Percentiles rank a stretch among this genome's conserved stretches.
These are phyloP conservation scores for Hyaloperonospora brassicae DNA, from an alignment of 352 stramenopile species.

Conservation along the genomic window DNA sequence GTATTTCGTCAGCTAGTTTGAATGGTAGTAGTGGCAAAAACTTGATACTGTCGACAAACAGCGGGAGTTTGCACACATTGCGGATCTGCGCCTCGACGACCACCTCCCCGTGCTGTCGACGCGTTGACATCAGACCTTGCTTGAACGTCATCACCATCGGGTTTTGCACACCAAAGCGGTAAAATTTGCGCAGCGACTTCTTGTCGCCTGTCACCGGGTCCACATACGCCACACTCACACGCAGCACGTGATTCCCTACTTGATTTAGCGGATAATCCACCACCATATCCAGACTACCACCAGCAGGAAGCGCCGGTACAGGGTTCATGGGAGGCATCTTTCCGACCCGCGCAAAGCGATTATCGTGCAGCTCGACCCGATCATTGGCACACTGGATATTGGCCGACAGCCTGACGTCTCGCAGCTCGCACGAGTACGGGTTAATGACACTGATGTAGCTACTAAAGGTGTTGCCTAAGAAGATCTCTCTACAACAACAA, in stretches of 20 bases:
- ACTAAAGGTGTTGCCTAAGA: constrained; percentile 88
- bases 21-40: constrained; percentile 65
- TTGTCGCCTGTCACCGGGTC: constrained; percentile 67
- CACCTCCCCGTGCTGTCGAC: constrained; percentile 35
- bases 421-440: constrained; percentile 70
- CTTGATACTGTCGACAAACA: constrained; percentile 77
- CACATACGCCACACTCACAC: constrained; percentile 69
- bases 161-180: constrained; percentile 87
- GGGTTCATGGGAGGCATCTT: constrained; percentile 73
- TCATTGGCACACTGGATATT: constrained; percentile 85
- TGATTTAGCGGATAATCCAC: constrained; percentile 87
- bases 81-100: constrained; percentile 76
- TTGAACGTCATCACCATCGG: constrained; percentile 84
- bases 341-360: constrained; percentile 57
- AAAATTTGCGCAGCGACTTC: constrained; percentile 88
- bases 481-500: constrained; percentile 67
- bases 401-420: constrained; percentile 65
- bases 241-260: constrained; percentile 81
- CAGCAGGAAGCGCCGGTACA: constrained; percentile 47
- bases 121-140: constrained; percentile 25
- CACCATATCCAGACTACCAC: constrained; percentile 86
- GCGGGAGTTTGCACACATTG: constrained; percentile 72
- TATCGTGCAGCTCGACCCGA: constrained; percentile 71
- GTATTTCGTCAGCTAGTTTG: constrained; percentile 30
- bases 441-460: constrained; percentile 91